Conservation (phyloP, 805 yeast species). For the Ogataea parapolymorpha region DNA sequence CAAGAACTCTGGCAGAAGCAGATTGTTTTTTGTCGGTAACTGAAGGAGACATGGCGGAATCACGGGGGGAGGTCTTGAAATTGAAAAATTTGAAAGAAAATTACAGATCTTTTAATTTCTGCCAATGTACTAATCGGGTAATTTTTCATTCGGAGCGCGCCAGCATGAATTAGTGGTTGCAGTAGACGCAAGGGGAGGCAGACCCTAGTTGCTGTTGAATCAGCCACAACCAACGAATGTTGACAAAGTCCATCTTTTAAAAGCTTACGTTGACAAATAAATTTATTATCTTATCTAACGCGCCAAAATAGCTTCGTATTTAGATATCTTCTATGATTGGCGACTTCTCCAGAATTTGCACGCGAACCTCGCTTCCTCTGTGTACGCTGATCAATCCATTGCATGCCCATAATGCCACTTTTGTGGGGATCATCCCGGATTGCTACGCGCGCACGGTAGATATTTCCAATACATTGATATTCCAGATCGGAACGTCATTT, state of each 20-base stretch:
- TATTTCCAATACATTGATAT: conserved; percentile 86
- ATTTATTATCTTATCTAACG: conserved; percentile 1
- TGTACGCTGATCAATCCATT: conserved; percentile 69
- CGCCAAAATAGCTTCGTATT: conserved; percentile 3
- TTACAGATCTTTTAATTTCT: neutral
- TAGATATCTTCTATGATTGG: conserved; percentile 46
- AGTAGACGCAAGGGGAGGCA: too few relatives aligned
- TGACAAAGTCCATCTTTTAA: neutral
- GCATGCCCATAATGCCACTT: conserved; percentile 31
- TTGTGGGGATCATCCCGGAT: conserved; percentile 63
- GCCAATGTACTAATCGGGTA: conserved; percentile 3
- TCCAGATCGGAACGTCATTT: conserved; percentile 84
- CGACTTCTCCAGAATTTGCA: conserved; percentile 59
- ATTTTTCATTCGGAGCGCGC: neutral
- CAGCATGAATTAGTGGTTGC: neutral
- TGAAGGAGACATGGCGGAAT: conserved; percentile 23
- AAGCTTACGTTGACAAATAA: neutral
- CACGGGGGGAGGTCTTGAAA: conserved; percentile 1
- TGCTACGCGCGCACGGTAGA: conserved; percentile 88
- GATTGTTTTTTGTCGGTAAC: conserved; percentile 74
- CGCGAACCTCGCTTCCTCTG: conserved; percentile 68
- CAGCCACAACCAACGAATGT: too few relatives aligned
- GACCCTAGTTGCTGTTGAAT: too few relatives aligned
- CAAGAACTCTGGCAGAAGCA: conserved; percentile 84
- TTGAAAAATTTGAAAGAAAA: conserved; percentile 1